Evolutionary conservation across 2,329 filamentous ascomycete genomes (phyloP), one percentile per base, ranked within the genome.

Genomic region (Orbilia quercus): DNA sequence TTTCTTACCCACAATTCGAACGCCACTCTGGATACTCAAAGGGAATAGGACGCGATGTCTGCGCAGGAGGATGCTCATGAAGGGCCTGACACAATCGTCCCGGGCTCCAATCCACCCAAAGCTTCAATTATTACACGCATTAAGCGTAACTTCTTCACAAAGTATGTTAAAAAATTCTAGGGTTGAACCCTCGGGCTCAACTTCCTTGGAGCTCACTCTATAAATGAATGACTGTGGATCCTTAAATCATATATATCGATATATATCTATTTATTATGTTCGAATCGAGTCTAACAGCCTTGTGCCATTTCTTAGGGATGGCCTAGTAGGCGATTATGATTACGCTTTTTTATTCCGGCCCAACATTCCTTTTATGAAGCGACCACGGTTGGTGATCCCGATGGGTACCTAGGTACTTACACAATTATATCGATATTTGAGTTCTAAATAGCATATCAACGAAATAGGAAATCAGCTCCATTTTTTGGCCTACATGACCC

Each of bases 281-380:
- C 4, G 6, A 12, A 7, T 14, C 36, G n/a, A 16, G 6, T 6
- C 11, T 40, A 40, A 16, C 14, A 14, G 5, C 36, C 36, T 3
- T 45, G 42, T 45, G 12, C 38, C 48, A 88, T 7, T n/a, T 54
- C 14, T 38, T 9, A 54, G 83, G 74, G 85, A 92, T 0, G 93
- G 93, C 11, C 84, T 96, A 23, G 81, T 97, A 64, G 93, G 93
- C 75, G 85, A 88, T 77, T 97, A 97, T 81, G 90, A 97, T 84
- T 97, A 97, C 85, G 90, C 80, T 36, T 95, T 92, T 78, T 88
- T 97, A 42, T 96, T 97, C 84, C 87, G 83, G 20, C 91, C 85
- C 28, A 53, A 59, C 14, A 62, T 65, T 4, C 42, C 45, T 5
- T 65, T 48, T 9, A 23, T 53, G 60, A 63, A 47, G 25, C 57